These are phyloP conservation scores for Cutaneotrichosporon sp. DNA, from an alignment of 1,284 basidiomycete genomes.

Conservation along the genomic window DNA sequence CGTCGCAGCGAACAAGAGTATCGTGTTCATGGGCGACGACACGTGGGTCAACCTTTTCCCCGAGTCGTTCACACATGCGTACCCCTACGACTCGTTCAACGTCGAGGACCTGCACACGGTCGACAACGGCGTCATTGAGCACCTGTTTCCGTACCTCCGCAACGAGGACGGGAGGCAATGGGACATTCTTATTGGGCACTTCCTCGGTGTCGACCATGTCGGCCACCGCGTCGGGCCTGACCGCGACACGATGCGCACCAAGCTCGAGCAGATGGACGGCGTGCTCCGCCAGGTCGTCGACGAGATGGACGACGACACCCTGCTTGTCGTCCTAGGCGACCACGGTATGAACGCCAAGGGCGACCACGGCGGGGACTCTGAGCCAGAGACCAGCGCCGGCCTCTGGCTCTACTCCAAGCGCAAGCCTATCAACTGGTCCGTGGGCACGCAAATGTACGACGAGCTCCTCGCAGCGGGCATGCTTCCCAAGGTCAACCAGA, in stretches of 20 bases:
- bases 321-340: slow-evolving; percentile 88
- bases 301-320: slow-evolving; percentile 66
- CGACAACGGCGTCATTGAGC: slow-evolving; percentile 77
- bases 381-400: slow-evolving; percentile 76
- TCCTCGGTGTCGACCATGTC: slow-evolving; percentile 95
- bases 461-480: slow-evolving; percentile 60
- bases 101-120: slow-evolving; percentile 97
- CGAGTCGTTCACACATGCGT: slow-evolving; percentile 64
- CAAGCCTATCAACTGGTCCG: slow-evolving; percentile 48
- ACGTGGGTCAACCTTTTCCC: slow-evolving; percentile 93
- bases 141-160: slow-evolving; percentile 75
- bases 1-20: slow-evolving; percentile 44
- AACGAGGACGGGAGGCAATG: slow-evolving; percentile 50
- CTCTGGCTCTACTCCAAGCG: slow-evolving; percentile 84
- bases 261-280: slow-evolving; percentile 81
- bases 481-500: slow-evolving; percentile 77
- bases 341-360: slow-evolving; percentile 96
- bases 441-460: slow-evolving; percentile 50
- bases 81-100: slow-evolving; percentile 94
- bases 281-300: slow-evolving; percentile 67
- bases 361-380: slow-evolving; percentile 90
- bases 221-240: slow-evolving; percentile 91
- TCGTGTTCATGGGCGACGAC: slow-evolving; percentile 87
- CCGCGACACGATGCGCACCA: slow-evolving; percentile 76
- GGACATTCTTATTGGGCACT: slow-evolving; percentile 87